Percentiles rank a stretch among this genome's conserved stretches.
Conservation (phyloP, 139 green algal genomes). For the Coelastrella sp. region DNA sequence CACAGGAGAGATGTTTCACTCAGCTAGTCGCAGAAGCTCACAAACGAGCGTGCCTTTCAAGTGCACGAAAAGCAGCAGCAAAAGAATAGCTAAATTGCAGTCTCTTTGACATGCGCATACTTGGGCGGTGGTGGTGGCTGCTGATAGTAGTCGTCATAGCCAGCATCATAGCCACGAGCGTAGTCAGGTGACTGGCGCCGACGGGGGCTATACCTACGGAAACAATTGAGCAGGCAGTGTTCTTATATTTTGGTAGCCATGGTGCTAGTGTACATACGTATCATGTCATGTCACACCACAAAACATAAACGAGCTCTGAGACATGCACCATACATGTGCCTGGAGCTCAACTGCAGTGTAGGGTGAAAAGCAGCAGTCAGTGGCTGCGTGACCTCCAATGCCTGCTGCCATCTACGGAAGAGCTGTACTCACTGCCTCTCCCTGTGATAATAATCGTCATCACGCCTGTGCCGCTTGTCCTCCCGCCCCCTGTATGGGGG, state of each 20-base stretch:
- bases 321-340: background rate
- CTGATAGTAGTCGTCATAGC: constrained; percentile 23
- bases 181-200: constrained; percentile 24
- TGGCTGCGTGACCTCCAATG: background rate
- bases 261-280: background rate
- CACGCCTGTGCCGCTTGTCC: constrained; percentile 27
- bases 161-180: background rate
- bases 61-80: background rate
- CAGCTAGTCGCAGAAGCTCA: too few relatives aligned
- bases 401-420: background rate
- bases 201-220: constrained; percentile 16
- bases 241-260: background rate
- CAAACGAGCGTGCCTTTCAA: too few relatives aligned
- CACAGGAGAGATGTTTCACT: too few relatives aligned
- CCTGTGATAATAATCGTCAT: constrained; percentile 29
- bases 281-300: background rate
- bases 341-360: background rate
- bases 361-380: background rate
- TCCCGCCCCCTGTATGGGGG: background rate
- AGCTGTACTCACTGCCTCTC: constrained; percentile 15
- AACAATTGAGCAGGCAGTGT: background rate
- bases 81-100: background rate
- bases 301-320: background rate
- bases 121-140: constrained; percentile 39
- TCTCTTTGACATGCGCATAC: background rate